Percentiles rank a stretch among this genome's conserved stretches.
These are phyloP conservation scores for Butyriboletus regius DNA, from an alignment of 1,284 basidiomycete genomes.

Conservation along the genomic window DNA sequence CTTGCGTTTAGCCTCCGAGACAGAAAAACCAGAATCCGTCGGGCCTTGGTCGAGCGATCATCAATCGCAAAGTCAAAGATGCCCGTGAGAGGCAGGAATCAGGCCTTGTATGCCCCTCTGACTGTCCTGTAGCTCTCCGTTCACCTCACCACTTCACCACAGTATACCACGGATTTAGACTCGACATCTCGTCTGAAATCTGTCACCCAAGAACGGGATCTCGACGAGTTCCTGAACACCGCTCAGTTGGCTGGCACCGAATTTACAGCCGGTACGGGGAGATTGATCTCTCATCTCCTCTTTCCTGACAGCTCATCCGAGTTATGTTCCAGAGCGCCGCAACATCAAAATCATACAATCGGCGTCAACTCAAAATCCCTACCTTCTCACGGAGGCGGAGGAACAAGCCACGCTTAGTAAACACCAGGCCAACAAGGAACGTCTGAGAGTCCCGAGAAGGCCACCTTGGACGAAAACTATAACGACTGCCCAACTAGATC, in stretches of 20 bases:
- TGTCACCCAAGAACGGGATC: slow-evolving; percentile 90
- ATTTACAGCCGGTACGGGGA: slow-evolving; percentile 81
- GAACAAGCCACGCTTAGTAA: slow-evolving; percentile 68
- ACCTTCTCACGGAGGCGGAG: slow-evolving; percentile 77
- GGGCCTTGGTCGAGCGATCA: slow-evolving; percentile 84
- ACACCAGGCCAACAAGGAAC: slow-evolving; percentile 66
- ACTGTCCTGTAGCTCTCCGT: neutral
- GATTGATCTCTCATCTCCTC: neutral
- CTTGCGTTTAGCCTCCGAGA: slow-evolving; percentile 20
- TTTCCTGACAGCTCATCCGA: slow-evolving; percentile 3
- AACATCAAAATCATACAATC: slow-evolving; percentile 87
- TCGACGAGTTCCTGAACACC: slow-evolving; percentile 94
- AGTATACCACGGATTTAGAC: slow-evolving; percentile 79
- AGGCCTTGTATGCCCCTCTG: slow-evolving; percentile 54
- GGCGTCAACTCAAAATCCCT: slow-evolving; percentile 71
- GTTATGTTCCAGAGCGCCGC: slow-evolving; percentile 60
- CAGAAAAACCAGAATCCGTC: slow-evolving; percentile 51
- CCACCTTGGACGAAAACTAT: slow-evolving; percentile 80
- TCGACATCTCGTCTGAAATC: slow-evolving; percentile 70
- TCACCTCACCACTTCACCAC: neutral
- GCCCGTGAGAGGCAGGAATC: slow-evolving; percentile 65
- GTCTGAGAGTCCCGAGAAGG: slow-evolving; percentile 76
- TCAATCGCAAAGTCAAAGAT: slow-evolving; percentile 81
- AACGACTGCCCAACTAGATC: slow-evolving; percentile 71
- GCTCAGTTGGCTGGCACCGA: slow-evolving; percentile 91